Evolutionary conservation across 768 basidiomycete species (phyloP).

Genomic region (Mycena vulgaris): DNA sequence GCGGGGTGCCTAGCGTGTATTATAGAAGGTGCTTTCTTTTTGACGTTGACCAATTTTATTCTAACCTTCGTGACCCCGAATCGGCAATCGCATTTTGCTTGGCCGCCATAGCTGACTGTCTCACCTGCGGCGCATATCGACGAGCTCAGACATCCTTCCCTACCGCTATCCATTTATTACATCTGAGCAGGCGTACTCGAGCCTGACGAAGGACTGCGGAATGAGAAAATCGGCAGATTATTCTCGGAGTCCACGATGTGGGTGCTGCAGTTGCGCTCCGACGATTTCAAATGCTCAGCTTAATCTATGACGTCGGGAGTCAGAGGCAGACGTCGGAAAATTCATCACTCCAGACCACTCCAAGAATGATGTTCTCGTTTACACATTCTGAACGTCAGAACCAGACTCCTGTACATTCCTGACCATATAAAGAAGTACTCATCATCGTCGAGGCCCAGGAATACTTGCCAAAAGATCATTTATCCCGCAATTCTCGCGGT

Average conservation of each 20-base stretch:
- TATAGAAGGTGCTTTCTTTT: conserved; percentile 54
- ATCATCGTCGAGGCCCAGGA: too few species aligned
- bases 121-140: conserved; percentile 64
- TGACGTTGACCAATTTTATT: neutral
- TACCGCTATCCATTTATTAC: neutral
- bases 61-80: neutral
- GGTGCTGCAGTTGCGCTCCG: neutral
- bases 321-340: too few species aligned
- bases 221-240: neutral
- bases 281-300: neutral
- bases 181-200: neutral
- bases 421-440: too few species aligned
- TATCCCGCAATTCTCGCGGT: too few species aligned
- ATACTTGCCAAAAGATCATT: too few species aligned
- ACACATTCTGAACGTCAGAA: too few species aligned
- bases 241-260: conserved; percentile 10
- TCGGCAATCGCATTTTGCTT: conserved; percentile 59
- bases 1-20: conserved; percentile 64
- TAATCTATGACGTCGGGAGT: too few species aligned
- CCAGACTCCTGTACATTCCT: too few species aligned
- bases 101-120: conserved; percentile 58
- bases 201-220: conserved; percentile 1
- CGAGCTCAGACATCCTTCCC: conserved; percentile 35
- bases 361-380: too few species aligned
- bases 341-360: too few species aligned